Evolutionary conservation across 1,284 basidiomycete genomes (phyloP), one percentile per base, ranked within the genome.

Genomic region (Sanguinoderma infundibulare): DNA sequence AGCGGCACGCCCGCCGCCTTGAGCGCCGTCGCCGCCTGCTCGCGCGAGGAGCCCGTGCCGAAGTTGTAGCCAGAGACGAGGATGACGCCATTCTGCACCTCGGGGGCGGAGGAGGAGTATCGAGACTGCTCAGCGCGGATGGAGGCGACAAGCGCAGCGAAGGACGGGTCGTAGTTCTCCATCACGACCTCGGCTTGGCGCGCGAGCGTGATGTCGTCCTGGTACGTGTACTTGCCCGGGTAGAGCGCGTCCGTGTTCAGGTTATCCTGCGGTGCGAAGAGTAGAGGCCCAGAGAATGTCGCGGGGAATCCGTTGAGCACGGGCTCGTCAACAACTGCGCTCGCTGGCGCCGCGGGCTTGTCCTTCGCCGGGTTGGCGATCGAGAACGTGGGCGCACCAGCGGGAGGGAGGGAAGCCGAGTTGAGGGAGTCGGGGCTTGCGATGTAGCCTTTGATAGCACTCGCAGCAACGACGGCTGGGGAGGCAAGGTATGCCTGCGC

Each of bases 171-270:
- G 77, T 99, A 99, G 81, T 99, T 99, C 81, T 99, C 97, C 93
- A 95, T 95, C 35, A 98, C 97, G n/a, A 99, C 93, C 72, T 98
- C 87, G 1, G 96, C 96, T 76, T 99, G 97, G 32, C 90, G 87
- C 66, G 90, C 90, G 36, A 96, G 94, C 0, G 97, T 98, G 72
- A 99, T 98, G 74, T 98, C 98, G 75, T 99, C 97, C 77, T 98
- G 96, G 78, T 99, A 99, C 0, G 98, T 99, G 78, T 99, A 99
- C 77, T 98, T 99, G 36, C 97, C 98, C 0, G 97, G 98, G 79
- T 99, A 99, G 73, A 99, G 95, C 5, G 94, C 98, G 73, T 99
- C 97, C 1, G 97, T 99, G 75, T 97, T 99, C 60, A 99, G 78
- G 75, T 99, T 99, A 77, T 99, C 97, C 73, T 98, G 96, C 0